Conservation (phyloP, 371 early-diverging fungal species). For the Blastocladiella emersonii region DNA sequence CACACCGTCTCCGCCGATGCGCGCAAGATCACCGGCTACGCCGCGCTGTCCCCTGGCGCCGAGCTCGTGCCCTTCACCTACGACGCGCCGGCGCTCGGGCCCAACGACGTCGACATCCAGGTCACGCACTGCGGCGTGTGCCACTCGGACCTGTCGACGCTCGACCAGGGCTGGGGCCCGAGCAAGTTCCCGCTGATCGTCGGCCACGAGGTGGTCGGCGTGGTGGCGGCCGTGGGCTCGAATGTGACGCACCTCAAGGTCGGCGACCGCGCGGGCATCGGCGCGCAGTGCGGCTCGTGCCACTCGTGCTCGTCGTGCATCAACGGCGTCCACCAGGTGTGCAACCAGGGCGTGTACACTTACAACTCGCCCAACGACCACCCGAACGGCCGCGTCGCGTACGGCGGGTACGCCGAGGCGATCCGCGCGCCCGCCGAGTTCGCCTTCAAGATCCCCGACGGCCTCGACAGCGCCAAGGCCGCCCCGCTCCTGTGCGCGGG, state of each 20-base stretch:
- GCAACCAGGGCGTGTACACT: constrained; percentile 12
- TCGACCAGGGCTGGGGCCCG: constrained; percentile 38
- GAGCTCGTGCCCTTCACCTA: constrained; percentile 6
- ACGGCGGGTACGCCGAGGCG: constrained; percentile 58
- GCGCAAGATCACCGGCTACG: constrained; percentile 7
- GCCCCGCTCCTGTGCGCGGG: constrained; percentile 57
- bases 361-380: constrained; percentile 49
- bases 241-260: constrained; percentile 33
- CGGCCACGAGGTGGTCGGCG: constrained; percentile 61
- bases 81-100: constrained; percentile 4
- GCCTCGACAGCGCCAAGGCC: constrained; percentile 33
- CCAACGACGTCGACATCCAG: constrained; percentile 8
- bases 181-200: constrained; percentile 50
- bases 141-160: neutral
- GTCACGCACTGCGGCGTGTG: constrained; percentile 25
- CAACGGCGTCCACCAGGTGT: neutral
- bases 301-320: constrained; percentile 2
- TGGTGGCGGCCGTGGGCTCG: constrained; percentile 24
- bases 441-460: constrained; percentile 46
- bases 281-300: constrained; percentile 6
- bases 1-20: neutral
- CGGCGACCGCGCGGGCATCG: constrained; percentile 55
- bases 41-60: neutral
- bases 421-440: constrained; percentile 42
- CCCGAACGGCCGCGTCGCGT: constrained; percentile 36